Percentiles rank a stretch among this genome's conserved stretches.
These are phyloP conservation scores for Alternaria angustiovoidea DNA, from an alignment of 2,329 filamentous ascomycete species.

Conservation along the genomic window DNA sequence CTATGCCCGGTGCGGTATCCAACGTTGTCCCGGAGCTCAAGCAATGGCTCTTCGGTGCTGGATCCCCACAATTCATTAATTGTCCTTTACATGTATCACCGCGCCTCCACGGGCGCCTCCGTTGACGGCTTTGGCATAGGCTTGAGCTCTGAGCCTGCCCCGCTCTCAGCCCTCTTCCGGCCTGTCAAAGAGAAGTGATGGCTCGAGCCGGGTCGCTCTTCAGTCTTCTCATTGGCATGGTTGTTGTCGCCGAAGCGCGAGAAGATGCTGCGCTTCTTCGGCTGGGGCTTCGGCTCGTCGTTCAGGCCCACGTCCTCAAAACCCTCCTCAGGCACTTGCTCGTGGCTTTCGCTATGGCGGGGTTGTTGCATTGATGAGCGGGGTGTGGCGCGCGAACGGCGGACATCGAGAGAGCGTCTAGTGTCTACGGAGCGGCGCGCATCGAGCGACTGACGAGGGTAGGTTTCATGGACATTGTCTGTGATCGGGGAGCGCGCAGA, in stretches of 20 bases:
- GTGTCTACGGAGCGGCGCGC: constrained; percentile 84
- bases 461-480: constrained; percentile 61
- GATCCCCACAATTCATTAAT: constrained; percentile 8
- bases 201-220: constrained; percentile 54
- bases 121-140: constrained; percentile 61
- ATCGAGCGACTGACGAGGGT: constrained; percentile 59
- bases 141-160: constrained; percentile 73
- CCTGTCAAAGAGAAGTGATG: constrained; percentile 72
- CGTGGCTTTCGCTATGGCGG: constrained; percentile 65
- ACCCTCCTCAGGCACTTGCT: constrained; percentile 73
- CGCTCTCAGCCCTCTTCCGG: constrained; percentile 75
- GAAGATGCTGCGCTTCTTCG: constrained; percentile 81
- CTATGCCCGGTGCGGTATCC: neutral
- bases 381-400: constrained; percentile 62
- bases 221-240: constrained; percentile 38
- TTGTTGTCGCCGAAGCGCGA: constrained; percentile 75
- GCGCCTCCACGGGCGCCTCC: constrained; percentile 38
- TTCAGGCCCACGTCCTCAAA: constrained; percentile 92
- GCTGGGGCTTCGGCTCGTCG: constrained; percentile 72
- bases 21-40: neutral
- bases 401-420: constrained; percentile 61
- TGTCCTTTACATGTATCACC: constrained; percentile 19
- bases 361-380: constrained; percentile 67
- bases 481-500: constrained; percentile 82
- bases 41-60: neutral